Evolutionary conservation across 1,139 yeast species (phyloP).

Genomic region (Scheffersomyces lignicola): DNA sequence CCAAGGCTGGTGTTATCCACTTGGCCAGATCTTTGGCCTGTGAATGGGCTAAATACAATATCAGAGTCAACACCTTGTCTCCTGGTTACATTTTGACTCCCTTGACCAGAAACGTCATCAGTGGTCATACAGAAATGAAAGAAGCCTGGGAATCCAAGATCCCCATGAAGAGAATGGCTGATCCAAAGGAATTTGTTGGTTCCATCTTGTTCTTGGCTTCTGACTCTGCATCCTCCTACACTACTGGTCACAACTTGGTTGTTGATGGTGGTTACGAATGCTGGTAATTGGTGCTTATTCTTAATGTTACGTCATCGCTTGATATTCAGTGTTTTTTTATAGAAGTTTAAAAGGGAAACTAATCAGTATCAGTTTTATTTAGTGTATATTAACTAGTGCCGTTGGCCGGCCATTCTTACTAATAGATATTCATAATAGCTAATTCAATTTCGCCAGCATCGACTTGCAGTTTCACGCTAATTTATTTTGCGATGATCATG

Average conservation of each 20-base stretch:
- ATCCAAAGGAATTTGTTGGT: constrained; percentile 48
- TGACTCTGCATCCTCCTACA: constrained; percentile 45
- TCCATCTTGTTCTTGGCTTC: constrained; percentile 46
- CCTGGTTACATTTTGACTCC: constrained; percentile 54
- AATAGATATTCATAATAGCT: background rate
- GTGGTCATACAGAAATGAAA: constrained; percentile 48
- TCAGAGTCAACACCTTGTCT: constrained; percentile 47
- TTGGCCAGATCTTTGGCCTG: constrained; percentile 50
- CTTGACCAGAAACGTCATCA: constrained; percentile 46
- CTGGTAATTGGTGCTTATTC: constrained; percentile 22
- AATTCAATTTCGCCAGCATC: no score
- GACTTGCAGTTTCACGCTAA: no score
- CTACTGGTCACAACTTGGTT: constrained; percentile 52
- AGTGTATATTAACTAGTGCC: background rate
- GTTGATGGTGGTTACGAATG: constrained; percentile 52
- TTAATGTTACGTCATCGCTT: background rate
- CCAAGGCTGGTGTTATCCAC: constrained; percentile 52
- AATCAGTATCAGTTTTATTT: background rate
- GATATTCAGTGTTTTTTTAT: background rate
- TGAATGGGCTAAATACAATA: constrained; percentile 54
- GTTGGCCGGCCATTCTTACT: background rate
- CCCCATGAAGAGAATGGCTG: constrained; percentile 51
- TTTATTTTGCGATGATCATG: no score
- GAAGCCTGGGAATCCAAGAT: constrained; percentile 49
- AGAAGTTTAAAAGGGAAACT: background rate